These are phyloP conservation scores for Chrysoporthe deuterocubensis DNA, from an alignment of 2,329 filamentous ascomycete genomes.

Conservation along the genomic window DNA sequence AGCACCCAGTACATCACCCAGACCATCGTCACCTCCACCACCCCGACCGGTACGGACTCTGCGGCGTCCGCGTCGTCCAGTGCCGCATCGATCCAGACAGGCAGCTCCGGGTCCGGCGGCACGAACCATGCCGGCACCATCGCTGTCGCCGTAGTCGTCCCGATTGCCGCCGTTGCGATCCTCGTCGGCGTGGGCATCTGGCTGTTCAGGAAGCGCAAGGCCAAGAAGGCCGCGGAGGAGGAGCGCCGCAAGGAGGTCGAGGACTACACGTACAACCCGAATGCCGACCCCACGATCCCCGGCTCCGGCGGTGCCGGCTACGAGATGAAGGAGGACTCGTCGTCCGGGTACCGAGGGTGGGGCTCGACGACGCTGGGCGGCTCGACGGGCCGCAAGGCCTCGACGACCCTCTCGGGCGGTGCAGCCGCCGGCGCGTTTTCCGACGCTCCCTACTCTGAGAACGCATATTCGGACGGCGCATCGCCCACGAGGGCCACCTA, in stretches of 20 bases:
- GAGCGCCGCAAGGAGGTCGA: conserved; percentile 93
- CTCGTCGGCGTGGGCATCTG: conserved; percentile 77
- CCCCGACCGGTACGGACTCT: conserved; percentile 10
- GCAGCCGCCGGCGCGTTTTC: conserved; percentile 69
- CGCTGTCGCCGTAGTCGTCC: conserved; percentile 91
- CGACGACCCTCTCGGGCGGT: conserved; percentile 85
- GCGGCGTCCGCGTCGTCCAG: conserved; percentile 15
- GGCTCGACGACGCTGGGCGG: conserved; percentile 73
- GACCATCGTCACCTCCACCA: conserved; percentile 29
- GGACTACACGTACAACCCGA: conserved; percentile 98
- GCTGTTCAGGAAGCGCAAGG: conserved; percentile 88
- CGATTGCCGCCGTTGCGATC: conserved; percentile 84
- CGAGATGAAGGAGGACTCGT: conserved; percentile 78
- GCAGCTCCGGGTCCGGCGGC: conserved; percentile 43
- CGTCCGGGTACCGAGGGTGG: conserved; percentile 91
- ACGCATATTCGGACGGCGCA: conserved; percentile 41
- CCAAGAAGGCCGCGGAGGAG: conserved; percentile 82
- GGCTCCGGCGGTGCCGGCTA: conserved; percentile 53
- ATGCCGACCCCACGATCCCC: conserved; percentile 81
- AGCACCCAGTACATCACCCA: conserved; percentile 26
- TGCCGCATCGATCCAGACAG: conserved; percentile 31
- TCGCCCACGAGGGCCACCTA: conserved; percentile 70
- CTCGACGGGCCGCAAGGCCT: conserved; percentile 79
- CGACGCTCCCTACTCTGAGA: conserved; percentile 76
- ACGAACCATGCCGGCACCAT: conserved; percentile 72